phyloP scores from a whole-genome alignment of 352 stramenopile species.

The Paralagenidium karlingii region DNA sequence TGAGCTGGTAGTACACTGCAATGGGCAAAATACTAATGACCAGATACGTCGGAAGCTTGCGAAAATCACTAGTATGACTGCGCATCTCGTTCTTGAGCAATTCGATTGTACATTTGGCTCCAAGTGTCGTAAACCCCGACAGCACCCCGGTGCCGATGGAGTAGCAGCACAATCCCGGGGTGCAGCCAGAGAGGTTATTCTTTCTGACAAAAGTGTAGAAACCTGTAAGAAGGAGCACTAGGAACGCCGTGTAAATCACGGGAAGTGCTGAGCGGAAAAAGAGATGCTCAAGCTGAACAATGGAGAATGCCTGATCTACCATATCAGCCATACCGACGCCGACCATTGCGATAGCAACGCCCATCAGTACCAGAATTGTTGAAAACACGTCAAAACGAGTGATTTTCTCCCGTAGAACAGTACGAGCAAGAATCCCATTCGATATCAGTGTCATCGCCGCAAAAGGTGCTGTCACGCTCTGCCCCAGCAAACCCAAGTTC shows the following conservation, averaged over 20 bases:
- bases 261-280: constrained; percentile 13
- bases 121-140: constrained; percentile 22
- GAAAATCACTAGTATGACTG: constrained; percentile 8
- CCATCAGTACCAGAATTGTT: constrained; percentile 16
- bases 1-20: constrained; percentile 17
- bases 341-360: constrained; percentile 15
- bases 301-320: constrained; percentile 6
- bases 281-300: constrained; percentile 11
- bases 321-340: constrained; percentile 13
- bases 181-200: constrained; percentile 2
- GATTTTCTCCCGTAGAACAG: constrained; percentile 14
- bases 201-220: constrained; percentile 8
- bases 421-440: constrained; percentile 16
- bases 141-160: constrained; percentile 16
- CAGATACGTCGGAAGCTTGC: constrained; percentile 10
- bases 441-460: constrained; percentile 24
- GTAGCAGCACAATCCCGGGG: constrained; percentile 13
- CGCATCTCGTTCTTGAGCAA: constrained; percentile 11
- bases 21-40: constrained; percentile 13
- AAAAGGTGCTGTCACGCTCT: constrained; percentile 21
- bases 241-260: constrained; percentile 9
- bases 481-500: constrained; percentile 21
- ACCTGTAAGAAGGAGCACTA: constrained; percentile 6
- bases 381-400: constrained; percentile 17
- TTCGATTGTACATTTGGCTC: constrained; percentile 22